Conservation (phyloP, 441 rosid species). For the Eutrema salsugineum region DNA sequence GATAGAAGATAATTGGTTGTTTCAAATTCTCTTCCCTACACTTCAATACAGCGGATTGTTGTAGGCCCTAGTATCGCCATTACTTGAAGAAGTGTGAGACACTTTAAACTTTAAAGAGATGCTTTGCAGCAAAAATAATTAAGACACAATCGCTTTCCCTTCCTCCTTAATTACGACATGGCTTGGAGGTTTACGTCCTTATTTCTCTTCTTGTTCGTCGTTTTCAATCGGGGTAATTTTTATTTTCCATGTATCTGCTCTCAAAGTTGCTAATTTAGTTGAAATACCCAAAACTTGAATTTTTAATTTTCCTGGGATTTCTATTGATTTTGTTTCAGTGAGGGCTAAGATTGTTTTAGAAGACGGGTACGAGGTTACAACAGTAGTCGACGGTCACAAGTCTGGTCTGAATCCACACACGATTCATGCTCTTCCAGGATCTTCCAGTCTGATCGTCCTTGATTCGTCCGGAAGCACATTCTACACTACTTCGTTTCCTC, state of each 20-base stretch:
- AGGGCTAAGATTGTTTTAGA: conserved; percentile 39
- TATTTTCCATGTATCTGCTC: no score
- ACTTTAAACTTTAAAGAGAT: conserved; percentile 14
- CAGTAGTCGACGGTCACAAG: conserved; percentile 54
- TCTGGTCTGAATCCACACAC: conserved; percentile 44
- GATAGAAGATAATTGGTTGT: not conserved
- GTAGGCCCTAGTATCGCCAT: not conserved
- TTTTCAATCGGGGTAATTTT: conserved; percentile 29
- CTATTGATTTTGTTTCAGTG: not conserved
- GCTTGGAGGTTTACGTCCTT: conserved; percentile 11
- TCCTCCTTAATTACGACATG: conserved; percentile 18
- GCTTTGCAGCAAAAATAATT: conserved; percentile 13
- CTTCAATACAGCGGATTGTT: not conserved
- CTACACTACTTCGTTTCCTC: conserved; percentile 48
- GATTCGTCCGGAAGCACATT: conserved; percentile 41
- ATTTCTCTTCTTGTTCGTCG: conserved; percentile 21
- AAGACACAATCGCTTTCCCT: conserved; percentile 2
- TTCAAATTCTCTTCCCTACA: not conserved
- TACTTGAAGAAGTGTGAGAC: not conserved
- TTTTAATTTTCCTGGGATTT: not conserved
- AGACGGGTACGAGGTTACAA: conserved; percentile 63
- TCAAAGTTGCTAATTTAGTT: no score
- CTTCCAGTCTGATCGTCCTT: conserved; percentile 52
- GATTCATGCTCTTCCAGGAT: conserved; percentile 38
- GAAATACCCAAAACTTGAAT: not conserved